A percentile compares a stretch with the other conserved stretches of the same genome.
Evolutionary conservation across 140 eudicot genomes (phyloP).

Genomic region (Anethum foeniculum): DNA sequence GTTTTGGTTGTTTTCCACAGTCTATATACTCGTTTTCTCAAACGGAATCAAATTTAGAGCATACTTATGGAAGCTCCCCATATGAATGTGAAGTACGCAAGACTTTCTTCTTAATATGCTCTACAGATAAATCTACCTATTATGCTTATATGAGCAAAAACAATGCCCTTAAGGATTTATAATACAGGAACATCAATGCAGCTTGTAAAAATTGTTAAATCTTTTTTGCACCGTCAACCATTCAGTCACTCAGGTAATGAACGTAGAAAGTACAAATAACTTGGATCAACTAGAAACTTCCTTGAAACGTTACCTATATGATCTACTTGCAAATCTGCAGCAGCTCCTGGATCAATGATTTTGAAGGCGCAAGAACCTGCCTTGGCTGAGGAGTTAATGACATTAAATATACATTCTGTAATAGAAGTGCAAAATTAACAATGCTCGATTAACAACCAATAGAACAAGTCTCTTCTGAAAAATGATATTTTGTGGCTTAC

Average conservation of each 20-base stretch:
- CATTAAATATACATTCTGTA: neutral
- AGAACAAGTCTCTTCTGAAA: slow-evolving; percentile 55
- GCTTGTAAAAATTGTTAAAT: neutral
- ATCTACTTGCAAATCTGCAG: slow-evolving; percentile 92
- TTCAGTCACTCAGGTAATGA: neutral
- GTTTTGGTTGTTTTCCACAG: too few relatives aligned
- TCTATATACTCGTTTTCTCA: too few relatives aligned
- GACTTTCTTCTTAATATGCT: too few relatives aligned
- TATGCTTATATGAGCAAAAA: neutral
- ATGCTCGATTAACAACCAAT: neutral
- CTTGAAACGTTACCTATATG: slow-evolving; percentile 81
- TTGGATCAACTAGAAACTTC: slow-evolving; percentile 93
- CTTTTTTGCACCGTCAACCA: neutral
- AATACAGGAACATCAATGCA: neutral
- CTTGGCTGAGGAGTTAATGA: neutral
- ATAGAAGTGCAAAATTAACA: neutral
- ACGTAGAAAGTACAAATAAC: slow-evolving; percentile 29
- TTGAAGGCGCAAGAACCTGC: slow-evolving; percentile 83
- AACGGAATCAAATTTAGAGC: too few relatives aligned
- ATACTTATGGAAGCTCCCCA: too few relatives aligned
- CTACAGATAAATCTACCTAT: too few relatives aligned
- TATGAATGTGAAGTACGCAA: too few relatives aligned
- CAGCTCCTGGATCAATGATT: slow-evolving; percentile 92
- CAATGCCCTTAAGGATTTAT: neutral
- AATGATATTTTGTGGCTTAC: slow-evolving; percentile 80